Evolutionary conservation across 768 basidiomycete species (phyloP).

Genomic region (Trametes cinnabarina): DNA sequence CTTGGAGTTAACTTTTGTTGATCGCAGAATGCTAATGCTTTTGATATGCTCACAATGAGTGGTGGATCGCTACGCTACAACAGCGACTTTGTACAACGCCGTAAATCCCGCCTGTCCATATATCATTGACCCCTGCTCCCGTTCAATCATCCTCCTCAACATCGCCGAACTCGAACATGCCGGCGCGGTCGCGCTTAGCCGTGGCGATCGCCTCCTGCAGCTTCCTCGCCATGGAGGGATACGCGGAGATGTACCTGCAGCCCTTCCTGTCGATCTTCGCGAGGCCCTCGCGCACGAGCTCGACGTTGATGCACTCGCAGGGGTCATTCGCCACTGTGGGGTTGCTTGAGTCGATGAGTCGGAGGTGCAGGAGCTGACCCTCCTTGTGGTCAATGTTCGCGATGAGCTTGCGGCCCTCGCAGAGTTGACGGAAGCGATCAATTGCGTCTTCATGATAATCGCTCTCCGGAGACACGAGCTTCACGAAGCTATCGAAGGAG

Average conservation of each 20-base stretch:
- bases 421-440: conserved; percentile 79
- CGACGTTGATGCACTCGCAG: conserved; percentile 80
- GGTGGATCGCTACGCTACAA: conserved; percentile 2
- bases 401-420: conserved; percentile 92
- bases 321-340: conserved; percentile 66
- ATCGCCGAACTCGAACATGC: conserved; percentile 93
- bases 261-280: conserved; percentile 76
- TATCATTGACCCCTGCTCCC: neutral
- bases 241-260: conserved; percentile 68
- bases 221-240: conserved; percentile 65
- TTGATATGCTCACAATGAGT: neutral
- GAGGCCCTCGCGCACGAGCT: conserved; percentile 85
- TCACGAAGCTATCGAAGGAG: conserved; percentile 65
- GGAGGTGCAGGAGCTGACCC: conserved; percentile 74
- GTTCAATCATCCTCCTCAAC: conserved; percentile 73
- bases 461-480: conserved; percentile 72
- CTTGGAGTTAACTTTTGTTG: neutral
- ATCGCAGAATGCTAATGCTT: neutral
- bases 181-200: conserved; percentile 73
- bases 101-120: neutral
- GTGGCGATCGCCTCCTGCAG: conserved; percentile 56
- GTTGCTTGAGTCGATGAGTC: conserved; percentile 87
- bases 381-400: conserved; percentile 94
- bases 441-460: conserved; percentile 87
- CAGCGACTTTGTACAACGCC: neutral